phyloP scores from a whole-genome alignment of 2,329 filamentous ascomycete species.

The Chalaropsis ovoidea region DNA sequence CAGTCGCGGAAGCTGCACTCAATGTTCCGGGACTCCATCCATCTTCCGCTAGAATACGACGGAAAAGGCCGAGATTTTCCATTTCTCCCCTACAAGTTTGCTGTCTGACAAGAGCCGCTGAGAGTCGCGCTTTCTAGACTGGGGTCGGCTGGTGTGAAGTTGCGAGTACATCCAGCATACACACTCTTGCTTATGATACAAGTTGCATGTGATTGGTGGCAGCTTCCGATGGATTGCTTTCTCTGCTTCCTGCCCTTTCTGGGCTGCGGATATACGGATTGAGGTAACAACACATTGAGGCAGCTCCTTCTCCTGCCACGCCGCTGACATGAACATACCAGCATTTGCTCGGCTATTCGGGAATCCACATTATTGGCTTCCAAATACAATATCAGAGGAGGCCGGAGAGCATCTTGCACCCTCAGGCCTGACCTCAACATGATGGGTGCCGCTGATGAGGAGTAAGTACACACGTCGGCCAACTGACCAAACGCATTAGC shows the following conservation, averaged over 20 bases:
- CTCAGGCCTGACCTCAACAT: not conserved
- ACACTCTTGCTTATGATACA: not conserved
- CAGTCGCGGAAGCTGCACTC: not conserved
- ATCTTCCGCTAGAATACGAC: not conserved
- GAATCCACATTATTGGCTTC: not conserved
- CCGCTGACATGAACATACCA: not conserved
- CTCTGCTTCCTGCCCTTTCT: not conserved
- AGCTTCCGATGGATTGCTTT: not conserved
- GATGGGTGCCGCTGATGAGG: not conserved
- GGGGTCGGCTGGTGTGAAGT: not conserved
- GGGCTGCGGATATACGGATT: not conserved
- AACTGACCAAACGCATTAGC: not conserved
- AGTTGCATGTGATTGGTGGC: not conserved
- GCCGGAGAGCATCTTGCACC: not conserved
- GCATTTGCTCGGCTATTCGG: not conserved
- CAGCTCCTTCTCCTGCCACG: slow-evolving; percentile 5
- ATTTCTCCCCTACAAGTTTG: not conserved
- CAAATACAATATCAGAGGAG: not conserved
- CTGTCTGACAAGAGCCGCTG: not conserved
- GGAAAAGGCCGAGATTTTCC: slow-evolving; percentile 3
- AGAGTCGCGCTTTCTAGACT: not conserved
- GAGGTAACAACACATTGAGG: not conserved
- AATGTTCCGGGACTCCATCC: not conserved
- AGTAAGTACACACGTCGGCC: not conserved
- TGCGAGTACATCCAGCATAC: not conserved